Percentiles rank a stretch among this genome's conserved stretches.
Evolutionary conservation across 805 yeast species (phyloP).

Genomic region (Wickerhamomyces kurtzmanii): DNA sequence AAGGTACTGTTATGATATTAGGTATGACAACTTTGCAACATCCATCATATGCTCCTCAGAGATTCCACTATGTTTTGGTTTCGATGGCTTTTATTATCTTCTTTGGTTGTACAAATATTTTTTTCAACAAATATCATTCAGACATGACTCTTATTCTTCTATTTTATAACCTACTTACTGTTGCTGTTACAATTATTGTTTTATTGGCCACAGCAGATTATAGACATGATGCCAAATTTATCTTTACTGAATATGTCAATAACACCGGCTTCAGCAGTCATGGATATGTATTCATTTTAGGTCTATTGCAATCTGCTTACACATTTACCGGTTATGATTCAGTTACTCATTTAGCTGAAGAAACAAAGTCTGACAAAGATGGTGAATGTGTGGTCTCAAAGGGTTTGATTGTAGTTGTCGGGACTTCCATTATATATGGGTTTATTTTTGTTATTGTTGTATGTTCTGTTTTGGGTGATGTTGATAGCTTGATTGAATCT

Average conservation of each 20-base stretch:
- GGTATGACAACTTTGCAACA: constrained; percentile 12
- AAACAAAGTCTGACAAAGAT: constrained; percentile 17
- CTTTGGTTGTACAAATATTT: constrained; percentile 13
- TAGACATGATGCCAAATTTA: constrained; percentile 15
- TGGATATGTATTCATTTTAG: constrained; percentile 16
- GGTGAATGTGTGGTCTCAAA: constrained; percentile 23
- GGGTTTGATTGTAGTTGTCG: constrained; percentile 21
- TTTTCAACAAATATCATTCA: constrained; percentile 14
- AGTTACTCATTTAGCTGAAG: constrained; percentile 25
- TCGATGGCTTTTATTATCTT: constrained; percentile 15
- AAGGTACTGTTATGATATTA: constrained; percentile 14
- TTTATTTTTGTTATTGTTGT: constrained; percentile 22
- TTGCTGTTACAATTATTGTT: constrained; percentile 10
- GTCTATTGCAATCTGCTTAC: constrained; percentile 16
- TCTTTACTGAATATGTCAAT: constrained; percentile 15
- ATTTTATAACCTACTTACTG: constrained; percentile 11
- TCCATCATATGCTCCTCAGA: constrained; percentile 5
- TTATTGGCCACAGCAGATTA: constrained; percentile 12
- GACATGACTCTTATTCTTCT: constrained; percentile 10
- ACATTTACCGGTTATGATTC: constrained; percentile 24
- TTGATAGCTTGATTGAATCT: constrained; percentile 9
- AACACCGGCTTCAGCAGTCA: constrained; percentile 14
- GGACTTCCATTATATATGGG: constrained; percentile 18
- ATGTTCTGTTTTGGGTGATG: constrained; percentile 16
- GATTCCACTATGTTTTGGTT: constrained; percentile 12